phyloP scores from a whole-genome alignment of 805 yeast genomes.

The Sugiyamaella chiloensis region DNA sequence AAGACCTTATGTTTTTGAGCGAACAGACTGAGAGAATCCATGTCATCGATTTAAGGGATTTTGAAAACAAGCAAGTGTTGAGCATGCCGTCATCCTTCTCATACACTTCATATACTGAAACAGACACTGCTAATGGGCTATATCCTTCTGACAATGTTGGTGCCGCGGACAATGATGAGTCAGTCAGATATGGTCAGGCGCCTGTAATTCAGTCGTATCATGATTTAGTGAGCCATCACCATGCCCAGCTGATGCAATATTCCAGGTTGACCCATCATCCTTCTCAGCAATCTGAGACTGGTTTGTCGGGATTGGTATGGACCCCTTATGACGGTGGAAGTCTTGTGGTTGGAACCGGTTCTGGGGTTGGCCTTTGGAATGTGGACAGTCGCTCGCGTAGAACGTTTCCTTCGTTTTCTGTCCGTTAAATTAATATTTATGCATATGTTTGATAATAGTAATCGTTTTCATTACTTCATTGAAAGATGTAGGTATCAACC shows the following conservation, averaged over 20 bases:
- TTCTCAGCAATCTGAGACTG: conserved; percentile 37
- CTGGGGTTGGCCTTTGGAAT: conserved; percentile 68
- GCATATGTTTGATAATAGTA: not conserved
- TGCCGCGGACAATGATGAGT: conserved; percentile 11
- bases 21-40: conserved; percentile 90
- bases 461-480: too few relatives aligned
- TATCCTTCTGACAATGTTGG: conserved; percentile 7
- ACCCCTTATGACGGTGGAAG: conserved; percentile 49
- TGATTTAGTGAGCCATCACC: conserved; percentile 12
- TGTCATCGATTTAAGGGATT: conserved; percentile 72
- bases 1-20: conserved; percentile 69
- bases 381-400: conserved; percentile 42
- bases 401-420: conserved; percentile 27
- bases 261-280: conserved; percentile 2
- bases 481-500: too few relatives aligned
- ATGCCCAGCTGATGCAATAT: conserved; percentile 4
- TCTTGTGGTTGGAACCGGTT: conserved; percentile 59
- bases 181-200: not conserved
- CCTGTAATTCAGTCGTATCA: conserved; percentile 15
- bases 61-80: conserved; percentile 71
- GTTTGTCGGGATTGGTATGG: conserved; percentile 63
- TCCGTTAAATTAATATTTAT: conserved; percentile 19
- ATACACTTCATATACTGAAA: conserved; percentile 11
- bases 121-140: conserved; percentile 10
- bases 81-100: conserved; percentile 27